Evolutionary conservation across 495 filamentous ascomycete genomes (phyloP).

Genomic region (Penicillium coffeae): DNA sequence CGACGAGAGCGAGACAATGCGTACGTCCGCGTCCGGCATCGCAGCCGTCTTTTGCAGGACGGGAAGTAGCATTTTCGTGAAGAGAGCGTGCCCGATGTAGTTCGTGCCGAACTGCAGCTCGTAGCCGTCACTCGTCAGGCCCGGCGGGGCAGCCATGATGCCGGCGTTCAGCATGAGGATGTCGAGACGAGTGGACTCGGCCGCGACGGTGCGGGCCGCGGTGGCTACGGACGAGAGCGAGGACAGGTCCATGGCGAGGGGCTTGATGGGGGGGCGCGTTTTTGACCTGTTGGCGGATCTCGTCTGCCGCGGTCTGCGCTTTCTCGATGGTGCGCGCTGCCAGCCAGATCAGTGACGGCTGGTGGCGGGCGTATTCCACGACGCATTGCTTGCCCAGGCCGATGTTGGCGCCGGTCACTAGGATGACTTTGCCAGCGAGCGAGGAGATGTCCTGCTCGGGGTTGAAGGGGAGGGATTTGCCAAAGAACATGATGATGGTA

Average conservation of each 20-base stretch:
- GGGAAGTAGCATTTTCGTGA: slow-evolving; percentile 49
- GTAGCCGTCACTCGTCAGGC: slow-evolving; percentile 51
- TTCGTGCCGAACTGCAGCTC: slow-evolving; percentile 64
- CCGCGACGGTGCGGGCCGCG: slow-evolving; percentile 29
- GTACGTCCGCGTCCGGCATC: slow-evolving; percentile 23
- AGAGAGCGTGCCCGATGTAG: slow-evolving; percentile 57
- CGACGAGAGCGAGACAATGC: slow-evolving; percentile 36
- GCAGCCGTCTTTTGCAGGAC: slow-evolving; percentile 34
- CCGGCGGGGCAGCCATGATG: slow-evolving; percentile 49
- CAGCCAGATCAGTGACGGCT: slow-evolving; percentile 24
- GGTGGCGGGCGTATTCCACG: slow-evolving; percentile 20
- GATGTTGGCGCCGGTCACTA: slow-evolving; percentile 24
- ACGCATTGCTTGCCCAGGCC: slow-evolving; percentile 23
- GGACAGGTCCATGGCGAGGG: slow-evolving; percentile 25
- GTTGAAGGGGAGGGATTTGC: slow-evolving; percentile 13
- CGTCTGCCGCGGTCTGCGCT: slow-evolving; percentile 9
- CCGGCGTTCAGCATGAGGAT: slow-evolving; percentile 62
- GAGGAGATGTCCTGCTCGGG: slow-evolving; percentile 17
- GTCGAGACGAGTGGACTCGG: slow-evolving; percentile 38
- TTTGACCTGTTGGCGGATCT: slow-evolving; percentile 4
- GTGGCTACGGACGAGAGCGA: slow-evolving; percentile 32
- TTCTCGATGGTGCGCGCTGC: slow-evolving; percentile 14
- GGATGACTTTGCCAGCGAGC: slow-evolving; percentile 18
- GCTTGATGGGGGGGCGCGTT: background rate
- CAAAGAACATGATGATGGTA: background rate